A percentile compares a stretch with the other conserved stretches of the same genome.
phyloP scores from a whole-genome alignment of 495 filamentous ascomycete species.

The Aspergillus biplanus region DNA sequence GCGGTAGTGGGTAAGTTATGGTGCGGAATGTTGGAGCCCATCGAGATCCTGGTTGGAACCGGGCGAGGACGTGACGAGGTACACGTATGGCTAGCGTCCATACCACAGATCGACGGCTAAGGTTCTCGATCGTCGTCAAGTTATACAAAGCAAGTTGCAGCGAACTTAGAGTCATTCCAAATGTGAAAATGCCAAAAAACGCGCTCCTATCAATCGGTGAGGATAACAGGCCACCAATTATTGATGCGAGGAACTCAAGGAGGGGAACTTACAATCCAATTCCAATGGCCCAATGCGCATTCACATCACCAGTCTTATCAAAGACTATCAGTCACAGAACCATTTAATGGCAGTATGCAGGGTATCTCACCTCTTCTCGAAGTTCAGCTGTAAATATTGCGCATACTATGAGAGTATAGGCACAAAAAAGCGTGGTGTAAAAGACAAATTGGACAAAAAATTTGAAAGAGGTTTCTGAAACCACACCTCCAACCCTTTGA shows the following conservation, averaged over 20 bases:
- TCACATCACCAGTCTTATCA: conserved; percentile 37
- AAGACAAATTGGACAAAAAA: conserved; percentile 86
- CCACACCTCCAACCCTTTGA: conserved; percentile 78
- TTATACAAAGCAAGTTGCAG: conserved; percentile 70
- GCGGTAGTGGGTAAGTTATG: conserved; percentile 47
- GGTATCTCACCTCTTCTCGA: conserved; percentile 36
- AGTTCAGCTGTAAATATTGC: conserved; percentile 58
- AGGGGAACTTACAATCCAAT: conserved; percentile 56
- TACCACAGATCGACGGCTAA: conserved; percentile 62
- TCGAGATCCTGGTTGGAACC: conserved; percentile 35
- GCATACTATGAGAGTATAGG: conserved; percentile 62
- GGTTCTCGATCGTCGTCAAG: conserved; percentile 79
- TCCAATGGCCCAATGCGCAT: conserved; percentile 57
- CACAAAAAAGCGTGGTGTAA: conserved; percentile 71
- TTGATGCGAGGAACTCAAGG: conserved; percentile 13
- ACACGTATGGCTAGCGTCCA: conserved; percentile 80
- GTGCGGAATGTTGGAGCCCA: conserved; percentile 52
- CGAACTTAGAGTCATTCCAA: conserved; percentile 72
- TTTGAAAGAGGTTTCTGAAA: conserved; percentile 83
- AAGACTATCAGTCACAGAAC: conserved; percentile 22
- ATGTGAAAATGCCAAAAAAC: conserved; percentile 76
- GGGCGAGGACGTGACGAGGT: conserved; percentile 51
- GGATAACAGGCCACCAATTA: neutral
- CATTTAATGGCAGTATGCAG: neutral
- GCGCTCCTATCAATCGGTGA: conserved; percentile 45